Conservation (phyloP, 495 filamentous ascomycete species). For the Penicillium fimorum region DNA sequence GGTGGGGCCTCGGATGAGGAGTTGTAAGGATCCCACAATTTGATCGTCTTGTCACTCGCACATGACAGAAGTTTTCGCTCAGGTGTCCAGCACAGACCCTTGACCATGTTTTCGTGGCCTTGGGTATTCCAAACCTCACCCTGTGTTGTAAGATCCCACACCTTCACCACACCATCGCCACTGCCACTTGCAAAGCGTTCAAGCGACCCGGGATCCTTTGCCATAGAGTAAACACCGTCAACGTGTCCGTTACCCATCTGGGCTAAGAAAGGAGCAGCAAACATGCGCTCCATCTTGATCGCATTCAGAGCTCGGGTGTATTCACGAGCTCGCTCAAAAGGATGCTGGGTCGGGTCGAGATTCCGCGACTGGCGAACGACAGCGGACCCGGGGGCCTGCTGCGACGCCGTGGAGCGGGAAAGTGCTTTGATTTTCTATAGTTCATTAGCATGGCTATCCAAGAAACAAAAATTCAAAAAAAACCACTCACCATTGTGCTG, state of each 20-base stretch:
- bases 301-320: slow-evolving; percentile 89
- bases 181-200: slow-evolving; percentile 74
- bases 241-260: slow-evolving; percentile 90
- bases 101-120: slow-evolving; percentile 86
- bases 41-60: slow-evolving; percentile 80
- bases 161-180: slow-evolving; percentile 86
- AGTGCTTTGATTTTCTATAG: slow-evolving; percentile 89
- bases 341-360: slow-evolving; percentile 88
- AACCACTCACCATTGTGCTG: slow-evolving; percentile 27
- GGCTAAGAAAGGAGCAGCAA: slow-evolving; percentile 86
- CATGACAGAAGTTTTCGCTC: slow-evolving; percentile 87
- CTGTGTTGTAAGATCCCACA: slow-evolving; percentile 81
- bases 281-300: slow-evolving; percentile 92
- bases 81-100: slow-evolving; percentile 83
- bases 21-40: slow-evolving; percentile 88
- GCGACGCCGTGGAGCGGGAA: slow-evolving; percentile 69
- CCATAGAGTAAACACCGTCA: slow-evolving; percentile 80
- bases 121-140: slow-evolving; percentile 78
- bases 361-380: slow-evolving; percentile 76
- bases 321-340: slow-evolving; percentile 91
- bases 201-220: slow-evolving; percentile 67
- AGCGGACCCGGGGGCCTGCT: slow-evolving; percentile 75
- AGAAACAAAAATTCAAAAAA: not conserved
- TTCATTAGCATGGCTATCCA: slow-evolving; percentile 12
- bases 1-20: slow-evolving; percentile 61